These are phyloP conservation scores for Kodamaea neixiangensis DNA, from an alignment of 805 yeast genomes.

Conservation along the genomic window DNA sequence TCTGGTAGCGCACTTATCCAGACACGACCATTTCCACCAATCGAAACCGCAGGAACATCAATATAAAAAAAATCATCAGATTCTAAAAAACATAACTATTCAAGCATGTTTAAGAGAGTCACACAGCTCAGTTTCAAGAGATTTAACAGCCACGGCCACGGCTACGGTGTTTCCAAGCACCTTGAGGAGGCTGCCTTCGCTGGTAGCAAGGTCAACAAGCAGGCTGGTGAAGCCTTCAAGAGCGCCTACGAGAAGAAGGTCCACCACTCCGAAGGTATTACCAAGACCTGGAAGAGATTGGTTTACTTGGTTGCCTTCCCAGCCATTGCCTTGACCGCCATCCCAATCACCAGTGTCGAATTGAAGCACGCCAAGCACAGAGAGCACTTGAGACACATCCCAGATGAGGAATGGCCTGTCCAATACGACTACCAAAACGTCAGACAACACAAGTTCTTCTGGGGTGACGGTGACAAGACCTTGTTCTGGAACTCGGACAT, in stretches of 20 bases:
- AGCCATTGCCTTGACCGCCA: constrained; percentile 70
- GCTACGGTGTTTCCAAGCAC: constrained; percentile 41
- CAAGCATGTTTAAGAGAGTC: constrained; percentile 37
- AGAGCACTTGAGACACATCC: constrained; percentile 66
- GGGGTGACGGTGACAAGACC: constrained; percentile 99
- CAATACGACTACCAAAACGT: constrained; percentile 91
- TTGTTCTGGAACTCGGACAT: constrained; percentile 92
- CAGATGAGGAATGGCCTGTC: constrained; percentile 91
- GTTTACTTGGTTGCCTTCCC: constrained; percentile 81
- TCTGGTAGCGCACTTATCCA: constrained; percentile 3
- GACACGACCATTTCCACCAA: constrained; percentile 9
- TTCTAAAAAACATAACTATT: constrained; percentile 7
- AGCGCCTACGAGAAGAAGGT: constrained; percentile 61
- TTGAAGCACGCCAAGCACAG: constrained; percentile 89
- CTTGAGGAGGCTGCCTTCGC: constrained; percentile 44
- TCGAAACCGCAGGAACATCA: constrained; percentile 8
- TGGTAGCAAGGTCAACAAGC: constrained; percentile 44
- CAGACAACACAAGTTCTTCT: constrained; percentile 86
- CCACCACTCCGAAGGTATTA: constrained; percentile 78
- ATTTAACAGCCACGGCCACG: constrained; percentile 43
- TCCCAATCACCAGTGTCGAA: constrained; percentile 82
- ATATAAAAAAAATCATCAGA: constrained; percentile 10
- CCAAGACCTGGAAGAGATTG: constrained; percentile 83
- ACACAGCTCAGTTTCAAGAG: constrained; percentile 41
- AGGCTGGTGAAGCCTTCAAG: constrained; percentile 71